A percentile compares a stretch with the other conserved stretches of the same genome.
Evolutionary conservation across 108 stramenopile genomes (phyloP).

Genomic region (Fragilaria crotonensis): DNA sequence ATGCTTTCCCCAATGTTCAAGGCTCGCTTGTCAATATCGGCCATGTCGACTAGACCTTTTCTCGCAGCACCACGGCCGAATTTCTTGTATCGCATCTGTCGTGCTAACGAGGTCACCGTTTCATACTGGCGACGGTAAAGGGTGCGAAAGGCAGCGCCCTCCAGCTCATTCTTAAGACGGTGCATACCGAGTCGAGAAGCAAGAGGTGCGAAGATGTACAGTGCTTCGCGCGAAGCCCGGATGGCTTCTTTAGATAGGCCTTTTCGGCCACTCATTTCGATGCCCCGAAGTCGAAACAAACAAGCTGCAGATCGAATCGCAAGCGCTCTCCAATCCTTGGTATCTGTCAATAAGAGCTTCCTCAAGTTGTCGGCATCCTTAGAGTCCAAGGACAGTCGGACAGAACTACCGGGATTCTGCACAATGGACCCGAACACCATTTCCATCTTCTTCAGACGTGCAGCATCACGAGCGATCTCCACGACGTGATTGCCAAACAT

Average conservation of each 20-base stretch:
- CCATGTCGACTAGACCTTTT: neutral
- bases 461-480: conserved; percentile 59
- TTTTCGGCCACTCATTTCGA: conserved; percentile 2
- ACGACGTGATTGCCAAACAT: conserved; percentile 40
- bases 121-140: conserved; percentile 61
- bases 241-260: conserved; percentile 27
- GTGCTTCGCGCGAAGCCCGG: conserved; percentile 61
- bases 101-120: conserved; percentile 34
- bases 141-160: conserved; percentile 75
- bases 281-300: conserved; percentile 57
- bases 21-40: conserved; percentile 6
- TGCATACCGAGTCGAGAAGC: conserved; percentile 76
- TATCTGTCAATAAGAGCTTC: conserved; percentile 51
- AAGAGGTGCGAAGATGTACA: conserved; percentile 78
- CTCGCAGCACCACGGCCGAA: neutral
- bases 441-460: conserved; percentile 63
- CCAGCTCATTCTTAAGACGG: conserved; percentile 80
- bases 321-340: conserved; percentile 76
- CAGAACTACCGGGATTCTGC: conserved; percentile 2
- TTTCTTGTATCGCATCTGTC: conserved; percentile 8
- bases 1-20: conserved; percentile 39
- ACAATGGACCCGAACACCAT: conserved; percentile 33
- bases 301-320: conserved; percentile 77
- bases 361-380: conserved; percentile 48
- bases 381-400: conserved; percentile 13